Percentiles rank a stretch among this genome's conserved stretches.
Evolutionary conservation across 495 filamentous ascomycete species (phyloP).

Genomic region (Annulohypoxylon maeteangense): DNA sequence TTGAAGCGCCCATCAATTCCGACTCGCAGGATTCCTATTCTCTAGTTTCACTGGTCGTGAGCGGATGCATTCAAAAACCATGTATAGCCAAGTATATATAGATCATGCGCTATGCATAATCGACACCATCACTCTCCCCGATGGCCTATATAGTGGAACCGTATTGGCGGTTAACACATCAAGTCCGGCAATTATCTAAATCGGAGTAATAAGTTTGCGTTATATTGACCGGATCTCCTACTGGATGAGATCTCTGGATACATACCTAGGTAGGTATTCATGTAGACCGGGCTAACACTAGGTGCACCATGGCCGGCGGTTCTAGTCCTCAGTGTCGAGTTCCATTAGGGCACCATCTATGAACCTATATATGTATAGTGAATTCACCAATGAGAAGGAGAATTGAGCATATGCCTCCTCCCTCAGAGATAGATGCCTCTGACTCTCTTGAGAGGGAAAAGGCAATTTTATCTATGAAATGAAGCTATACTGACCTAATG

Average conservation of each 20-base stretch:
- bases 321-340: conserved; percentile 11
- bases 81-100: conserved; percentile 32
- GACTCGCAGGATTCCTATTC: conserved; percentile 22
- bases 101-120: conserved; percentile 36
- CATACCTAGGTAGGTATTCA: background rate
- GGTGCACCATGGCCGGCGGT: background rate
- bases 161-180: conserved; percentile 31
- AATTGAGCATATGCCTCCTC: conserved; percentile 2
- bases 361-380: conserved; percentile 11
- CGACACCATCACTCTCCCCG: conserved; percentile 16
- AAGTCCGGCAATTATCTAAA: conserved; percentile 22
- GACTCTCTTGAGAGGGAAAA: background rate
- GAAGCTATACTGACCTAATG: background rate
- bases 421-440: background rate
- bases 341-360: conserved; percentile 18
- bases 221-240: conserved; percentile 13
- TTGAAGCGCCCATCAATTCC: conserved; percentile 37
- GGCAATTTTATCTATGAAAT: background rate
- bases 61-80: conserved; percentile 18
- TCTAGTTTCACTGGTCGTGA: conserved; percentile 20
- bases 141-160: conserved; percentile 10
- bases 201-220: conserved; percentile 17
- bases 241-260: background rate
- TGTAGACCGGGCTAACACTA: conserved; percentile 10
- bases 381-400: conserved; percentile 32